Percentiles rank a stretch among this genome's conserved stretches.
These are phyloP conservation scores for Diaporthe amygdali DNA, from an alignment of 2,329 filamentous ascomycete species.

Conservation along the genomic window DNA sequence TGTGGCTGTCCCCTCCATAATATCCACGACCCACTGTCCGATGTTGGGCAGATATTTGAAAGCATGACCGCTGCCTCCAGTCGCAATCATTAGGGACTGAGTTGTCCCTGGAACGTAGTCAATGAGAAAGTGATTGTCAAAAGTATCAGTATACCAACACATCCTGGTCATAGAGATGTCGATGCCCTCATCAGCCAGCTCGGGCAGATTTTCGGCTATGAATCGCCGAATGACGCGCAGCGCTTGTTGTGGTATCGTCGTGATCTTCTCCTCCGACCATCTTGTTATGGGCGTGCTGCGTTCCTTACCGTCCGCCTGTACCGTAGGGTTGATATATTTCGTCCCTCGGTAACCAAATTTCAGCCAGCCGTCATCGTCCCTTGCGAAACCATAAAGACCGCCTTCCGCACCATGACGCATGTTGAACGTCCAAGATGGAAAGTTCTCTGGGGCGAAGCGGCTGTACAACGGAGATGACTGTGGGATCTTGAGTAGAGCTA, in stretches of 20 bases:
- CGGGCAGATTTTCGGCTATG: conserved; percentile 32
- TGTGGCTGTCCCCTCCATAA: not conserved
- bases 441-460: conserved; percentile 46
- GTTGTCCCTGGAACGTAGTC: not conserved
- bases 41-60: not conserved
- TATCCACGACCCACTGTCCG: not conserved
- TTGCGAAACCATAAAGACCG: conserved; percentile 35
- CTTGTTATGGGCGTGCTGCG: no score
- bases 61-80: not conserved
- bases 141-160: not conserved
- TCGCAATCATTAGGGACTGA: not conserved
- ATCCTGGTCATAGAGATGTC: not conserved
- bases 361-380: conserved; percentile 31
- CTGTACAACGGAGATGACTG: conserved; percentile 39
- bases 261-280: no score
- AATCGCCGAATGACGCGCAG: conserved; percentile 31
- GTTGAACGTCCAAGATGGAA: conserved; percentile 34
- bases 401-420: conserved; percentile 28
- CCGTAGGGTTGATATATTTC: conserved; percentile 44
- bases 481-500: conserved; percentile 50
- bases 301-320: conserved; percentile 38
- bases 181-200: not conserved
- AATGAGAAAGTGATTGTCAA: not conserved
- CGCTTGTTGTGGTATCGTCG: no score
- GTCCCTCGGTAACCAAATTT: conserved; percentile 37